Evolutionary conservation across 2,329 filamentous ascomycete genomes (phyloP), one percentile per base, ranked within the genome.

Genomic region (Ophiostoma pallidulum): DNA sequence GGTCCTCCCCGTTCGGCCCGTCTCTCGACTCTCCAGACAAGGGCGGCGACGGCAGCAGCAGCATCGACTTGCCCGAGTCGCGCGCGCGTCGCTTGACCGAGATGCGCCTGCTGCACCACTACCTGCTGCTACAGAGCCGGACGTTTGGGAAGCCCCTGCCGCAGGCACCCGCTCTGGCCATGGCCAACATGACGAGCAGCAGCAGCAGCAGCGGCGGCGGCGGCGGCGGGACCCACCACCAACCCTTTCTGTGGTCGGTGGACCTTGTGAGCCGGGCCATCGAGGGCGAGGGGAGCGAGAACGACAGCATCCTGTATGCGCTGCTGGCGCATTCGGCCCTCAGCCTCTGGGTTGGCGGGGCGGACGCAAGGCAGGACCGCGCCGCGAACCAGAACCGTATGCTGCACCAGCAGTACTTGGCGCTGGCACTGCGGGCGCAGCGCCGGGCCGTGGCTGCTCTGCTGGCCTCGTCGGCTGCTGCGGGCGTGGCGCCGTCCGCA

Each of bases 311-410:
- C 14, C 59, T 66, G 33, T 62, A 66, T 52, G 57, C 59, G 39
- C 56, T 62, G 28, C 51, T 66, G 18, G 64, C 64, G 8, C 62
- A 63, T 47, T 62, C 64, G 12, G 64, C 64, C n/a, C 56, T 67
- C 16, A 59, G 63, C 48, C 53, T 65, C 53, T 66, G 63, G 62
- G 58, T 58, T n/a, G n/a, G n/a, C n/a, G n/a, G n/a, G n/a, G n/a
- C n/a, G n/a, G n/a, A n/a, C n/a, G n/a, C n/a, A n/a, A n/a, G n/a
- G n/a, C n/a, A n/a, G n/a, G n/a, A n/a, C n/a, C n/a, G n/a, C n/a
- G n/a, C n/a, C n/a, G n/a, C n/a, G n/a, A n/a, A n/a, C n/a, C n/a
- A n/a, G n/a, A n/a, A 54, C 45, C 54, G 55, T 12, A 38, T 51
- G 29, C 49, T 66, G n/a, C 64, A 66, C 55, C 61, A 61, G 35